Evolutionary conservation across 208 protist species (phyloP), one percentile per base, ranked within the genome.

Genomic region (Leishmania gerbilli): DNA sequence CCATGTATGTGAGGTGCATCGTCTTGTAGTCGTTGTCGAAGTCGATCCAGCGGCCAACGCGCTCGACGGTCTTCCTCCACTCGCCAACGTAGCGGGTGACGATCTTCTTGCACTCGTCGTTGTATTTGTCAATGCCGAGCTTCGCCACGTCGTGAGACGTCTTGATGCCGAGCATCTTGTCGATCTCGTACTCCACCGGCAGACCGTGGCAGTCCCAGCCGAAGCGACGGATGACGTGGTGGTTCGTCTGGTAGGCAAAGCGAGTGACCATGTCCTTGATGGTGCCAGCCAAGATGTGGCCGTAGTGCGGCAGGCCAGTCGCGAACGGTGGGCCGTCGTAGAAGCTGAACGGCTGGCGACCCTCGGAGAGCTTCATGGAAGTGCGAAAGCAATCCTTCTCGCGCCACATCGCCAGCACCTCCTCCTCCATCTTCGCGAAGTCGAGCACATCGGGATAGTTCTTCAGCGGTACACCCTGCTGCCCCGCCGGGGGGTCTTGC

Each of bases 241-340:
- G 98, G 19, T 99, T 99, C 6, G 93, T 97, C 90, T 99, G 98
- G 91, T 99, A 96, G 3, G 98, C 98, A 85, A 99, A 99, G 72
- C 99, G 93, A 19, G 98, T 99, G 19, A 99, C 99, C 81, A 99
- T 98, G 87, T 99, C 99, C 90, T 99, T 99, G 85, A 99, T 99
- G 68, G 99, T 99, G 75, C 99, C 99, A 31, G 99, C 99, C 31
- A 99, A 90, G 37, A 99, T 95, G 82, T 99, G 99, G 34, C 99
- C 99, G 92, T 99, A 99, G 95, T 99, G 99, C 34, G 99, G 99
- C 69, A 99, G 87, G 1, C 99, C 99, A 45, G 99, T 99, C 49
- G 99, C 99, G 84, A 99, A 99, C n/a, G 99, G 99, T 24, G 99
- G 99, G 42, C 99, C 99, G 90, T 99, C 99, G 84, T 99, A 99